These are phyloP conservation scores for Sporothrix phasma DNA, from an alignment of 2,329 filamentous ascomycete genomes.

Conservation along the genomic window DNA sequence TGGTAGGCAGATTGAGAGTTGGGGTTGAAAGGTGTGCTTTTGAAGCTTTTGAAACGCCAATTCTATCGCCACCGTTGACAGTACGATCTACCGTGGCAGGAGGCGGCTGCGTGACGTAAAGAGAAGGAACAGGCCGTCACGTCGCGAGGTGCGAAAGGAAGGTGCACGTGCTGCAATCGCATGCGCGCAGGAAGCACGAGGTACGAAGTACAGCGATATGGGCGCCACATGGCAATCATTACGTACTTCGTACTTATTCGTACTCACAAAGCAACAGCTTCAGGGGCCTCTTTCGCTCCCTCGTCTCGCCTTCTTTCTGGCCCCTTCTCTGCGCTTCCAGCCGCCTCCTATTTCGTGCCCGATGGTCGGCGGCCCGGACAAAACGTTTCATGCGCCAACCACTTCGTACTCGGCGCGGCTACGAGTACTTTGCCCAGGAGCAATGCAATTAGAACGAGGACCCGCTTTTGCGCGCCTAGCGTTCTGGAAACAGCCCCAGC, in stretches of 20 bases:
- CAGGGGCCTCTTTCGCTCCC: too few species aligned
- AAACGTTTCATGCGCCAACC: conserved; percentile 3
- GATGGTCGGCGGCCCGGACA: too few species aligned
- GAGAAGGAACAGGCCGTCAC: background rate
- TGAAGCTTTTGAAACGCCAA: background rate
- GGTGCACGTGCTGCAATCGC: background rate
- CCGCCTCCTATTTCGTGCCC: too few species aligned
- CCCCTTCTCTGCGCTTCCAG: too few species aligned
- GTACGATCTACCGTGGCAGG: background rate
- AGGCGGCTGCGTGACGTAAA: background rate
- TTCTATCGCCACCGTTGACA: background rate
- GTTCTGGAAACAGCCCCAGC: background rate
- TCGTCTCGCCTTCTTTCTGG: too few species aligned
- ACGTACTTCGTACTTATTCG: too few species aligned
- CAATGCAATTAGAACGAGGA: background rate
- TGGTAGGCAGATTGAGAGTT: background rate
- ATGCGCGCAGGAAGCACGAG: background rate
- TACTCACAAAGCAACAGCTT: too few species aligned
- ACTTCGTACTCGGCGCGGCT: background rate
- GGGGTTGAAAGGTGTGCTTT: too few species aligned
- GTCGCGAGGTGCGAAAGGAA: background rate
- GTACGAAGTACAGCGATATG: background rate
- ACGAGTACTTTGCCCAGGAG: too few species aligned
- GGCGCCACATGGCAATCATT: background rate
- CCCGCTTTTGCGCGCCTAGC: background rate